phyloP scores from a whole-genome alignment of 2,329 filamentous ascomycete genomes.

The Arthrobotrys pseudoclavata region DNA sequence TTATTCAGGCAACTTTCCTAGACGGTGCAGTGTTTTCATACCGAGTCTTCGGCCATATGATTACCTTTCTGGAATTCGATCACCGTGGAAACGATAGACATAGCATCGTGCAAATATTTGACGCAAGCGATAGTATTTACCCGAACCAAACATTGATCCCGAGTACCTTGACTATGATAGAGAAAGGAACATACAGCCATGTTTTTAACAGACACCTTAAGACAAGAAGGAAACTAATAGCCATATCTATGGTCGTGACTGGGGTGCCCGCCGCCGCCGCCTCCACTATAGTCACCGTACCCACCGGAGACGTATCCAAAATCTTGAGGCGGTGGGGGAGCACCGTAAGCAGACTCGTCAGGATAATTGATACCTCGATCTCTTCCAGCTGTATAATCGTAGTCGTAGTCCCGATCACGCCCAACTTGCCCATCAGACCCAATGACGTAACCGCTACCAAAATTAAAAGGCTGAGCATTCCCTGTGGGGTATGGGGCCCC shows the following conservation, averaged over 20 bases:
- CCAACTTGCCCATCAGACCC: slow-evolving; percentile 53
- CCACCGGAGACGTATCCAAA: slow-evolving; percentile 56
- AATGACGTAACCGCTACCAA: slow-evolving; percentile 54
- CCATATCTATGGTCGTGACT: slow-evolving; percentile 17
- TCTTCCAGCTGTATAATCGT: slow-evolving; percentile 38
- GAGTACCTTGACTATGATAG: background rate
- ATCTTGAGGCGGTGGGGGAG: slow-evolving; percentile 46
- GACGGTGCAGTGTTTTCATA: background rate
- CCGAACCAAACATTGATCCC: background rate
- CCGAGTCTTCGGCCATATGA: background rate
- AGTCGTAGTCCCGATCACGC: slow-evolving; percentile 55
- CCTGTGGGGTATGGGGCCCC: slow-evolving; percentile 50
- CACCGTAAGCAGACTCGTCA: slow-evolving; percentile 48
- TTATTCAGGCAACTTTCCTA: slow-evolving; percentile 44
- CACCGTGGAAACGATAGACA: background rate
- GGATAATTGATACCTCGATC: slow-evolving; percentile 36
- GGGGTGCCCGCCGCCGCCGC: background rate
- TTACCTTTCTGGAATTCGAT: background rate
- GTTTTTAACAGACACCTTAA: background rate
- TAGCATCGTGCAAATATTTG: background rate
- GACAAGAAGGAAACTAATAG: slow-evolving; percentile 6
- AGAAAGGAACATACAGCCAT: background rate
- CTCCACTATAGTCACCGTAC: slow-evolving; percentile 46
- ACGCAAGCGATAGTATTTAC: background rate
- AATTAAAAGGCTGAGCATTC: slow-evolving; percentile 42